These are phyloP conservation scores for Clonostachys chloroleuca DNA, from an alignment of 2,329 filamentous ascomycete species.

Conservation along the genomic window DNA sequence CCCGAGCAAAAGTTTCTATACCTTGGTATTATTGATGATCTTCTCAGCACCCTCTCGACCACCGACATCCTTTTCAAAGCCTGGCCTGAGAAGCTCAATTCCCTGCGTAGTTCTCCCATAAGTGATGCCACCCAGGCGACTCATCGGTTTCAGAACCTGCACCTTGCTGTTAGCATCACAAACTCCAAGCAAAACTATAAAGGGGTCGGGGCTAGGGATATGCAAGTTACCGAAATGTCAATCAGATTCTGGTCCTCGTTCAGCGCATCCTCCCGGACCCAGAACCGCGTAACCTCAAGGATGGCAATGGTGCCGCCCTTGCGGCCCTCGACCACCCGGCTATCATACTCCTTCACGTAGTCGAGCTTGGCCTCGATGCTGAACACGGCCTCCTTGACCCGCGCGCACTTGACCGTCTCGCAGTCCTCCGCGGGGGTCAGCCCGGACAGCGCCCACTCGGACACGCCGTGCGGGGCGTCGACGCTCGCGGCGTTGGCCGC, in stretches of 20 bases:
- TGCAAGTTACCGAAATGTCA: constrained; percentile 57
- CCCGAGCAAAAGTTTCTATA: constrained; percentile 1
- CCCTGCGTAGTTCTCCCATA: constrained; percentile 70
- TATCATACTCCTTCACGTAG: constrained; percentile 73
- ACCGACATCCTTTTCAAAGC: constrained; percentile 47
- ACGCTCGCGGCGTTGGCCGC: constrained; percentile 80
- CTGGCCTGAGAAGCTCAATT: constrained; percentile 65
- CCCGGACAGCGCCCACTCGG: constrained; percentile 77
- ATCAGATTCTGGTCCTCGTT: constrained; percentile 72
- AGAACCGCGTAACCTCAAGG: constrained; percentile 82
- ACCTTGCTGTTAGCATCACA: not conserved
- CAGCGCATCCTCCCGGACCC: constrained; percentile 84
- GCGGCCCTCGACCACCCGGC: constrained; percentile 62
- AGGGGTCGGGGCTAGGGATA: not conserved
- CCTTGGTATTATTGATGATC: constrained; percentile 36
- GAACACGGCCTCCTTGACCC: constrained; percentile 81
- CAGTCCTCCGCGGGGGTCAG: constrained; percentile 65
- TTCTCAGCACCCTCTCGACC: constrained; percentile 52
- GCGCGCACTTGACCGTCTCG: constrained; percentile 60
- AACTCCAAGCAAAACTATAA: not conserved
- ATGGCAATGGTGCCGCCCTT: constrained; percentile 72
- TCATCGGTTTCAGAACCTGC: constrained; percentile 68
- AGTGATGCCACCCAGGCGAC: constrained; percentile 79
- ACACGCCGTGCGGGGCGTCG: constrained; percentile 71
- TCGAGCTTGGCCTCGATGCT: constrained; percentile 77